phyloP scores from a whole-genome alignment of 2,329 filamentous ascomycete species.

The Fusarium solani-melongenae region DNA sequence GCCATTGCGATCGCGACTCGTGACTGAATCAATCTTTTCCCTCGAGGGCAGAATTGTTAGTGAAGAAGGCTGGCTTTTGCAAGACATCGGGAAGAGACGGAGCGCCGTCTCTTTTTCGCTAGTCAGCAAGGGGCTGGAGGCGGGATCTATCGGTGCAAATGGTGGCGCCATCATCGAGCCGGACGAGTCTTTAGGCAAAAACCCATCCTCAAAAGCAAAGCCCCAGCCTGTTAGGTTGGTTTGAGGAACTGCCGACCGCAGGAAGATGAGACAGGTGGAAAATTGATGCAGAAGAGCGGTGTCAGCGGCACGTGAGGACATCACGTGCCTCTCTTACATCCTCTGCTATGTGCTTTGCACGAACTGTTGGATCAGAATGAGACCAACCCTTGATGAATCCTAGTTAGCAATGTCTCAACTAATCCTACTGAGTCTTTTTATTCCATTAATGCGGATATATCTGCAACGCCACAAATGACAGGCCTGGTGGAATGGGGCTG shows the following conservation, averaged over 20 bases:
- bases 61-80: neutral
- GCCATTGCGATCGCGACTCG: neutral
- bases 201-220: neutral
- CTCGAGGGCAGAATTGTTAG: neutral
- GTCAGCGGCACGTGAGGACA: neutral
- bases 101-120: slow-evolving; percentile 5
- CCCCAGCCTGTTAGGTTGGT: neutral
- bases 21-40: slow-evolving; percentile 9
- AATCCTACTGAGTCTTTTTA: neutral
- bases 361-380: neutral
- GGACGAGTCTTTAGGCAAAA: slow-evolving; percentile 19
- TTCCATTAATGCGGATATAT: neutral
- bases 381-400: neutral
- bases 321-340: slow-evolving; percentile 13
- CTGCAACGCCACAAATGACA: slow-evolving; percentile 15
- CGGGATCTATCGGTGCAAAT: slow-evolving; percentile 18
- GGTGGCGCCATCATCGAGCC: slow-evolving; percentile 19
- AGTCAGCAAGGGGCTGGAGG: slow-evolving; percentile 2
- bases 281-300: neutral
- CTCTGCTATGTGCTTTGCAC: neutral
- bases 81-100: slow-evolving; percentile 36
- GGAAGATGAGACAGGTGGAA: neutral
- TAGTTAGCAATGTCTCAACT: neutral
- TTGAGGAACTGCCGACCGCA: neutral
- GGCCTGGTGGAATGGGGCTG: slow-evolving; percentile 14